These are phyloP conservation scores for Lophiostoma macrostomum DNA, from an alignment of 495 filamentous ascomycete species.

Conservation along the genomic window DNA sequence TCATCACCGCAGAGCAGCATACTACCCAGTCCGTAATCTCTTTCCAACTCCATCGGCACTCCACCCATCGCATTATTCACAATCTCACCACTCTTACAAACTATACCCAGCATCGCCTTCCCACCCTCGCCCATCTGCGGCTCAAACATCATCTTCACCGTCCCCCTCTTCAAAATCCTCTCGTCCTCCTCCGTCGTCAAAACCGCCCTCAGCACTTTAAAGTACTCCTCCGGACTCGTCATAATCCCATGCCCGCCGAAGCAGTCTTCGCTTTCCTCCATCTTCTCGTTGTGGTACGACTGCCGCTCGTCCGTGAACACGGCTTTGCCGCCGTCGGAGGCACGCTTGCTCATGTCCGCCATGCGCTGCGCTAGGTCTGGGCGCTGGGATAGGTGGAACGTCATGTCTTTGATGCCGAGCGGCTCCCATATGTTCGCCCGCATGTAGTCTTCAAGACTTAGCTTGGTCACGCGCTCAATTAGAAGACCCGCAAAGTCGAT, in stretches of 20 bases:
- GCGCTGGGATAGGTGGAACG: constrained; percentile 42
- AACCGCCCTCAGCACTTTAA: constrained; percentile 50
- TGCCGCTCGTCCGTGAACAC: not conserved
- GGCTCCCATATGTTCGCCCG: constrained; percentile 46
- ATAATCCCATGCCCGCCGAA: constrained; percentile 56
- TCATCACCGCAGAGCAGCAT: constrained; percentile 36
- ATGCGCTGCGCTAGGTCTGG: constrained; percentile 35
- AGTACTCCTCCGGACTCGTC: constrained; percentile 47
- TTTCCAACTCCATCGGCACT: constrained; percentile 9
- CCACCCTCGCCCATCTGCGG: constrained; percentile 22
- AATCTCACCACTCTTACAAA: not conserved
- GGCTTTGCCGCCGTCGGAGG: constrained; percentile 27
- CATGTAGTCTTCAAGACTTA: constrained; percentile 46
- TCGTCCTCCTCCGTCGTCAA: constrained; percentile 43
- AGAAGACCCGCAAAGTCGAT: constrained; percentile 35
- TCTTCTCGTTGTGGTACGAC: not conserved
- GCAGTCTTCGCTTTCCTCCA: constrained; percentile 34
- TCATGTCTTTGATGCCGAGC: constrained; percentile 45
- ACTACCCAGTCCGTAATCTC: constrained; percentile 40
- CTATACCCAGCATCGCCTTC: not conserved
- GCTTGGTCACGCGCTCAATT: constrained; percentile 10
- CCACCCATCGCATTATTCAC: constrained; percentile 17
- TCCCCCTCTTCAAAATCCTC: constrained; percentile 43
- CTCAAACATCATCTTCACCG: constrained; percentile 51
- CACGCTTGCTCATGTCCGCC: constrained; percentile 33